Evolutionary conservation across 2,329 filamentous ascomycete species (phyloP), one percentile per base, ranked within the genome.

Genomic region (Dactylellina sp.): DNA sequence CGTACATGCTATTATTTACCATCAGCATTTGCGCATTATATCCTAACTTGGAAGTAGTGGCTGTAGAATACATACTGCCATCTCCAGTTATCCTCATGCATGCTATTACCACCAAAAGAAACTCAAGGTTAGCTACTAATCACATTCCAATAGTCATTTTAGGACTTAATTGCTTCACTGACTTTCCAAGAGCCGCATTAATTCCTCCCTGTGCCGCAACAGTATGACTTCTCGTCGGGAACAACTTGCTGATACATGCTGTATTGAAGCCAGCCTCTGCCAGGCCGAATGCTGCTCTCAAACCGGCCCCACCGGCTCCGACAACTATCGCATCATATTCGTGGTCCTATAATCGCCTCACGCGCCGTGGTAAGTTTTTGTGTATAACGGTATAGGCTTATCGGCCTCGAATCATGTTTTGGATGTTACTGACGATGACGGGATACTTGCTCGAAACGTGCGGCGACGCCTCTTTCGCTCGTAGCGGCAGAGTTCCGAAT

Each of bases 301-400:
- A 86, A 82, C 91, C 91, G 75, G 91, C 85, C 79, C 91, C 91
- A 81, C 91, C 91, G 75, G 91, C 91, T 79, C 91, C 91, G 77
- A 95, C 92, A 75, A 99, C 95, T 79, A 99, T 86, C 76, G 94
- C 94, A 90, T 98, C 95, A 84, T 97, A 98, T 84, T 98, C 93
- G 84, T 99, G 95, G 82, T 98, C 95, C 89, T 93, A 80, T 25
- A 75, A 7, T 14, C 22, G 53, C 65, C 68, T 60, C 75, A 66
- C 50, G 65, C 77, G 12, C 32, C 39, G 4, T 37, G 78, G 77
- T 78, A 56, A 50, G 49, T 55, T 46, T 3, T 7, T 32, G 35
- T 32, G 46, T 50, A 22, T 4, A n/a, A 50, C 20, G 7, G 20
- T 28, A 12, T 9, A 14, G 46, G 46, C 20, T 25, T 12, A 50